A percentile compares a stretch with the other conserved stretches of the same genome.
Evolutionary conservation across 1,284 basidiomycete genomes (phyloP).

Genomic region (Ustilago trichophora): DNA sequence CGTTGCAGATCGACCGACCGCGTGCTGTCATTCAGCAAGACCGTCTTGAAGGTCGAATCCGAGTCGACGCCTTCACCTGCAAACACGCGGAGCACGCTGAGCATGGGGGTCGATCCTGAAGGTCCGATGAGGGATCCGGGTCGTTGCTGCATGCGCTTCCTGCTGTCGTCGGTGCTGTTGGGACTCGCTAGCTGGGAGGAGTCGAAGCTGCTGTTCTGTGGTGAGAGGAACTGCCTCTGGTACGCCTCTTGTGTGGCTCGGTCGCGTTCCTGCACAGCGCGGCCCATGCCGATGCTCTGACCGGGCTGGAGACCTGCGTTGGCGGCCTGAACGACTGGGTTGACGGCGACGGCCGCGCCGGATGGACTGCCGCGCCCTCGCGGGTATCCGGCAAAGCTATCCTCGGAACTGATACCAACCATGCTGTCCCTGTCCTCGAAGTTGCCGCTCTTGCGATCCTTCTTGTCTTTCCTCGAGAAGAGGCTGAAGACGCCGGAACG

Average conservation of each 20-base stretch:
- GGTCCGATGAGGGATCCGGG: conserved; percentile 66
- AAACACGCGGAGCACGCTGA: conserved; percentile 93
- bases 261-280: conserved; percentile 56
- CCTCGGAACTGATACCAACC: conserved; percentile 49
- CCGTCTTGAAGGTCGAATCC: conserved; percentile 97
- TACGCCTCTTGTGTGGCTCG: conserved; percentile 56
- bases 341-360: conserved; percentile 4
- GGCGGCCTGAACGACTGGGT: conserved; percentile 30
- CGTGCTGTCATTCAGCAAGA: conserved; percentile 86
- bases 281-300: conserved; percentile 51
- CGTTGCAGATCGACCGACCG: conserved; percentile 82
- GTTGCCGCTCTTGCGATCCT: conserved; percentile 57
- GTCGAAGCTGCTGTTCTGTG: conserved; percentile 26
- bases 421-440: conserved; percentile 49
- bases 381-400: conserved; percentile 17
- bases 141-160: conserved; percentile 33
- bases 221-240: conserved; percentile 54
- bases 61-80: conserved; percentile 82
- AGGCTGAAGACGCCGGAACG: conserved; percentile 61
- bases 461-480: conserved; percentile 62
- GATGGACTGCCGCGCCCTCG: conserved; percentile 24
- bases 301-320: conserved; percentile 39
- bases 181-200: conserved; percentile 1
- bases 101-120: conserved; percentile 75
- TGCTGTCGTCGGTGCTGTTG: no score